Base-by-base conservation (phyloP, 2,329 filamentous ascomycete species). In the Coniosporium tulheliwenetii region DNA sequence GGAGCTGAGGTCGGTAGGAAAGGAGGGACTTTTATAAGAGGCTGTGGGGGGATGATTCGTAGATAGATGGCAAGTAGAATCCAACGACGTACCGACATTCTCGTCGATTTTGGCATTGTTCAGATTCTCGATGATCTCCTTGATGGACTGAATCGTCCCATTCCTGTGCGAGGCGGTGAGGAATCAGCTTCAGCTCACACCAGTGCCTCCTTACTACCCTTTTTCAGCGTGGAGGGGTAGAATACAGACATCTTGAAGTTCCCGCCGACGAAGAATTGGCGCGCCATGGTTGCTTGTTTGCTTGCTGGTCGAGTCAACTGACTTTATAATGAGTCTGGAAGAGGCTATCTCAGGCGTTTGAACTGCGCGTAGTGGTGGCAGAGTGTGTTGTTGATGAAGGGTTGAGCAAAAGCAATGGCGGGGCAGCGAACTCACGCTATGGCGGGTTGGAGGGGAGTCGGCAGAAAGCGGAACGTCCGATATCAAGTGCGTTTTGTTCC, bases 231-330 rank as follows among this genome's bases (percentile, higher is more conserved):
- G 45, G 53, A 45, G 48, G 41, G 32, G 39, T 41, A 45, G 46
- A 30, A 44, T 37, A 32, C 63, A 74, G 61, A 93, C 87, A 96
- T 96, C 77, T 98, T 96, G 73, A 96, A 96, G 81, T 98, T 98
- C 62, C 87, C 87, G 47, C 56, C 56, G 46, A 62, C 59, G 50
- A 62, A 62, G 56, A 62, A 62, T 57, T 61, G 58, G 46, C 59
- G 59, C 47, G 51, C 50, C 59, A 62, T 62, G 47, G 44, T 36
- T 55, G 39, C 30, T 15, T 8, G 15, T 36, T 13, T 39, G 15
- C 35, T 10, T 37, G 5, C 3, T 13, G 13, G 31, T 36, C 31
- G 7, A 26, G 19, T 26, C 19, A 26, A 26, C 7, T 26, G 19
- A 26, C 19, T 26, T 26, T 26, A 7, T 26, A 7, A 26, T 26